phyloP scores from a whole-genome alignment of 1,284 basidiomycete species.

The Fomes fomentarius region DNA sequence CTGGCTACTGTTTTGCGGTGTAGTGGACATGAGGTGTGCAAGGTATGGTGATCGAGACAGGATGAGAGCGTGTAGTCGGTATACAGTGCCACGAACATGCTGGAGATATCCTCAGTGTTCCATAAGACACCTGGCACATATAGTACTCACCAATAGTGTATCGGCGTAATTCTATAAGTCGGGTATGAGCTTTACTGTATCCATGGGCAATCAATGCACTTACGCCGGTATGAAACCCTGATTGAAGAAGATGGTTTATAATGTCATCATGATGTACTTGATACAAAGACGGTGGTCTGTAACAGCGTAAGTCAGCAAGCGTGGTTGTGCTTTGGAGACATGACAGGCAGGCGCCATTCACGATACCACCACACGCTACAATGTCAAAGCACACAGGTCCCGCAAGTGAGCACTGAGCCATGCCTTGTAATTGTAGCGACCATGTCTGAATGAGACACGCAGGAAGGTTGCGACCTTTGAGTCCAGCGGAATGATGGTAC shows the following conservation, averaged over 20 bases:
- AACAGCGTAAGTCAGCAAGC: neutral
- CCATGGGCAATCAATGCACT: conserved; percentile 30
- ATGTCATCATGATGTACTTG: conserved; percentile 71
- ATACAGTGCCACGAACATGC: conserved; percentile 77
- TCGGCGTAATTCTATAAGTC: conserved; percentile 73
- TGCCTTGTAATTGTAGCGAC: too few species aligned
- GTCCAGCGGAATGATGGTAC: neutral
- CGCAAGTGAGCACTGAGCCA: too few species aligned
- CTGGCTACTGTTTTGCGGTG: conserved; percentile 62
- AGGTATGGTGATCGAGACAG: conserved; percentile 86
- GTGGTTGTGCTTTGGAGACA: neutral
- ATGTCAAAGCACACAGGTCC: too few species aligned
- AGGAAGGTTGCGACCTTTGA: neutral
- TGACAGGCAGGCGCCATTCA: conserved; percentile 10
- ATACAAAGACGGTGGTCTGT: conserved; percentile 45
- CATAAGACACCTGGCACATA: neutral
- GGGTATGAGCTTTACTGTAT: neutral
- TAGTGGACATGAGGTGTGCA: conserved; percentile 81
- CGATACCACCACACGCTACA: too few species aligned
- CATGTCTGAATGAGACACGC: conserved; percentile 6
- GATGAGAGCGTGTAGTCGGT: conserved; percentile 80
- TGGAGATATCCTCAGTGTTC: conserved; percentile 30
- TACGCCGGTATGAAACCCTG: conserved; percentile 80
- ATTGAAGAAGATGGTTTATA: conserved; percentile 73
- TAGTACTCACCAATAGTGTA: conserved; percentile 65